Conservation (phyloP, 2,329 filamentous ascomycete genomes). For the Colletotrichum cereale region DNA sequence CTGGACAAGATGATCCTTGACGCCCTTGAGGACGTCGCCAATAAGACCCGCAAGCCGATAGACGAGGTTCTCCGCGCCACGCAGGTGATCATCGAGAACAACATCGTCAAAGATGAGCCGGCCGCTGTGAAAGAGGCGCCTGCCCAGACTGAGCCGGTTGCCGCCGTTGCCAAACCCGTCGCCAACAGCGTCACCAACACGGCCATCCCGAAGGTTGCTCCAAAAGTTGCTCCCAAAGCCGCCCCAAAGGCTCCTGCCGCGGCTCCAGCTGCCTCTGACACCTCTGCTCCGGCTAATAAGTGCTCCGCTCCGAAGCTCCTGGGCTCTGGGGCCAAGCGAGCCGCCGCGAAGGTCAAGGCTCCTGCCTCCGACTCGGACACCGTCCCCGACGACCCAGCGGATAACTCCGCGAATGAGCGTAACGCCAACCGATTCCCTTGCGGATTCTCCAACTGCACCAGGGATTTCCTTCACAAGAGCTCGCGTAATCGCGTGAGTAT, state of each 20-base stretch:
- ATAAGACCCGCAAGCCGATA: background rate
- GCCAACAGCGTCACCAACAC: background rate
- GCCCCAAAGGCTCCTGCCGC: background rate
- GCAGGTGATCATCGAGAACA: background rate
- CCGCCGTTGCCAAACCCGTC: too few species aligned
- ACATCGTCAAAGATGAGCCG: background rate
- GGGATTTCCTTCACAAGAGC: background rate
- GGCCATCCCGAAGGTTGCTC: too few species aligned
- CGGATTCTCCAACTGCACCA: background rate
- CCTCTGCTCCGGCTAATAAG: background rate
- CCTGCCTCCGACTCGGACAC: background rate
- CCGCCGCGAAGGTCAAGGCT: background rate
- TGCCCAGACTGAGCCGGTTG: fast-evolving
- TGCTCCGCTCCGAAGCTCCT: background rate
- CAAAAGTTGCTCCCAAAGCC: background rate
- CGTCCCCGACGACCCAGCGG: background rate
- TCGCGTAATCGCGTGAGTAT: conserved; percentile 1
- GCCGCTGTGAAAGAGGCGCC: background rate
- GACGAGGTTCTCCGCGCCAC: background rate
- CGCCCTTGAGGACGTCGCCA: background rate
- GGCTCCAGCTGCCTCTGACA: background rate
- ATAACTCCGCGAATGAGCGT: fast-evolving
- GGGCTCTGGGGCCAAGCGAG: background rate
- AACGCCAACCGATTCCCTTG: background rate
- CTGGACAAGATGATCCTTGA: background rate